phyloP scores from a whole-genome alignment of 192 early-diverging fungal species.

The Obelidium mucronatum region DNA sequence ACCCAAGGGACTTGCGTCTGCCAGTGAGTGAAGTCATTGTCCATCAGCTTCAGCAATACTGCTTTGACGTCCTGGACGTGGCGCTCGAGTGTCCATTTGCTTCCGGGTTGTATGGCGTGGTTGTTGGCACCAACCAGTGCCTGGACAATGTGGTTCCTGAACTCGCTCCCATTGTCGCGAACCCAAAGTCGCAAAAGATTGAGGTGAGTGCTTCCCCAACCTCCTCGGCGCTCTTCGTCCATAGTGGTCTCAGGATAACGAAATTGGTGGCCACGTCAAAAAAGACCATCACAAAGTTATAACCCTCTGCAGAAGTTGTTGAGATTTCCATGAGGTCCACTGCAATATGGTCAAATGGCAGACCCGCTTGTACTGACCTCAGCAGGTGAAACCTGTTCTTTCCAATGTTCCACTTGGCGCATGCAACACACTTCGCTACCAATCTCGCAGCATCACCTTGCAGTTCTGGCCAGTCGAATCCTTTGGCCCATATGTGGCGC shows the following conservation, averaged over 20 bases:
- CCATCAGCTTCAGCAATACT: slow-evolving; percentile 45
- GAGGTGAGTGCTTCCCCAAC: too few species aligned
- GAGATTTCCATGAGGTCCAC: not conserved
- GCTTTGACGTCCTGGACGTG: slow-evolving; percentile 31
- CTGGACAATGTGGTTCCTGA: slow-evolving; percentile 45
- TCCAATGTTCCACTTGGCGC: not conserved
- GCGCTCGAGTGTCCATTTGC: slow-evolving; percentile 51
- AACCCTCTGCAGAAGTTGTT: not conserved
- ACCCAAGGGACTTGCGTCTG: slow-evolving; percentile 42
- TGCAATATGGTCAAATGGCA: slow-evolving; percentile 8
- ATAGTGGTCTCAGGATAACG: not conserved
- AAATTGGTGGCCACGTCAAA: not conserved
- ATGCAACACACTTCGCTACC: not conserved
- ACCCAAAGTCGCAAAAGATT: too few species aligned
- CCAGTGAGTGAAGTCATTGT: too few species aligned
- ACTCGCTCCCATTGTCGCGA: slow-evolving; percentile 57
- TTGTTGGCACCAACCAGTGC: too few species aligned
- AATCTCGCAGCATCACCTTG: not conserved
- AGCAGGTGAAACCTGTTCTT: not conserved
- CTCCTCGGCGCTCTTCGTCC: not conserved
- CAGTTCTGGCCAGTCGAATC: not conserved
- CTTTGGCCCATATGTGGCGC: not conserved
- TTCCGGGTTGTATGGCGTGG: too few species aligned
- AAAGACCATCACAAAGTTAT: not conserved
- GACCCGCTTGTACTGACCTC: not conserved